Conservation (phyloP, 371 early-diverging fungal species). For the Mucor velutinosus region DNA sequence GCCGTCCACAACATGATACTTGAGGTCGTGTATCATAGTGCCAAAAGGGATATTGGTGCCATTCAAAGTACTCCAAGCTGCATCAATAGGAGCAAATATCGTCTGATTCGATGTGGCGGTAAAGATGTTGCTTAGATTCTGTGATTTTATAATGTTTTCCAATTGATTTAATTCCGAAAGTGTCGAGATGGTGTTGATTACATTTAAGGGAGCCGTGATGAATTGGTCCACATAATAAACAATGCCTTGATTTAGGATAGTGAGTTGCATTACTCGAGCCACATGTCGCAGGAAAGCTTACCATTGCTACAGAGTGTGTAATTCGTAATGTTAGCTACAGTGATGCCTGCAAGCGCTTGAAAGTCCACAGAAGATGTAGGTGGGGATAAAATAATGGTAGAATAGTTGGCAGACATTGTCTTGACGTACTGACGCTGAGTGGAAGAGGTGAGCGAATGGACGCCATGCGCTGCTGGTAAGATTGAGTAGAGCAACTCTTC, state of each 20-base stretch:
- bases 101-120: constrained; percentile 24
- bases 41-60: constrained; percentile 28
- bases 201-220: constrained; percentile 16
- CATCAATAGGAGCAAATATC: constrained; percentile 30
- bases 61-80: constrained; percentile 28
- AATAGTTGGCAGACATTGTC: constrained; percentile 15
- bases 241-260: constrained; percentile 18
- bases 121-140: constrained; percentile 29
- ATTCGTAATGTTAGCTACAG: constrained; percentile 18
- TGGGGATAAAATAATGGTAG: constrained; percentile 23
- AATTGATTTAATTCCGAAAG: constrained; percentile 22
- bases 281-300: constrained; percentile 3
- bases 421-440: constrained; percentile 14
- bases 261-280: background rate
- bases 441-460: constrained; percentile 9
- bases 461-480: background rate
- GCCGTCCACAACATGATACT: constrained; percentile 31
- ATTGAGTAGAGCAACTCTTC: constrained; percentile 2
- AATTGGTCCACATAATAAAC: constrained; percentile 29
- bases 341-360: constrained; percentile 22
- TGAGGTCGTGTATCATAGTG: constrained; percentile 29
- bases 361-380: background rate
- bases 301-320: constrained; percentile 34
- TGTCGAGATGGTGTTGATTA: constrained; percentile 24
- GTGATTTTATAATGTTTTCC: constrained; percentile 19